phyloP scores from a whole-genome alignment of 805 yeast species.

The Cyberlindnera suaveolens region DNA sequence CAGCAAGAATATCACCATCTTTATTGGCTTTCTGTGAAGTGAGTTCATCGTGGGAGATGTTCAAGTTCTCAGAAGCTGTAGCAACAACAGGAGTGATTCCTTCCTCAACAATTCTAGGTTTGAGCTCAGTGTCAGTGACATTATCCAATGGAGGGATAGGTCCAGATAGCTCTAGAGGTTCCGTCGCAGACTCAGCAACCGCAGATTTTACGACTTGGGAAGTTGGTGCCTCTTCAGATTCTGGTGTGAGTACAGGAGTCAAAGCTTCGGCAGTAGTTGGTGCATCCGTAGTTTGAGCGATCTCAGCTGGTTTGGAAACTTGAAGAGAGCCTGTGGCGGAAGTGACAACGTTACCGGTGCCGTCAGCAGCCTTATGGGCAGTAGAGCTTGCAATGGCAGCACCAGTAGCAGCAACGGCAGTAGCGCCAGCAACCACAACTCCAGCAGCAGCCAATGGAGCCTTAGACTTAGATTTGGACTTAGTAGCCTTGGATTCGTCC shows the following conservation, averaged over 20 bases:
- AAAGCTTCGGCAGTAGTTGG: conserved; percentile 1
- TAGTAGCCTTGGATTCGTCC: background rate
- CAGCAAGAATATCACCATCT: conserved; percentile 13
- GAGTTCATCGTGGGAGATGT: conserved; percentile 11
- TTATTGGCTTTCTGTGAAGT: conserved; percentile 15
- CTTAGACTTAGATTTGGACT: conserved; percentile 4
- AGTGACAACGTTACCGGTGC: conserved; percentile 4
- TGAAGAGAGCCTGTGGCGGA: conserved; percentile 2
- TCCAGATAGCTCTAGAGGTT: background rate
- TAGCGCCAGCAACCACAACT: conserved; percentile 8
- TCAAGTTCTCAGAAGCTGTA: conserved; percentile 7
- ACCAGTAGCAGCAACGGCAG: conserved; percentile 9
- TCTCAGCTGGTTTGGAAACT: conserved; percentile 1
- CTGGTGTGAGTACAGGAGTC: background rate
- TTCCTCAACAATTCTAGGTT: conserved; percentile 6
- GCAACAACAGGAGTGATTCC: conserved; percentile 9
- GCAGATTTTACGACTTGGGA: background rate
- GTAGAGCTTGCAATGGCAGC: conserved; percentile 5
- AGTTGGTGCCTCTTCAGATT: background rate
- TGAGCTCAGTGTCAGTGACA: conserved; percentile 12
- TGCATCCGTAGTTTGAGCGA: background rate
- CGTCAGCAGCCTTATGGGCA: conserved; percentile 4
- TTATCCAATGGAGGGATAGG: conserved; percentile 5
- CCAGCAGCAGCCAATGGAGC: background rate
- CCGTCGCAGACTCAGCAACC: background rate